phyloP scores from a whole-genome alignment of 208 protist species.

The Leishmania martiniquensis region DNA sequence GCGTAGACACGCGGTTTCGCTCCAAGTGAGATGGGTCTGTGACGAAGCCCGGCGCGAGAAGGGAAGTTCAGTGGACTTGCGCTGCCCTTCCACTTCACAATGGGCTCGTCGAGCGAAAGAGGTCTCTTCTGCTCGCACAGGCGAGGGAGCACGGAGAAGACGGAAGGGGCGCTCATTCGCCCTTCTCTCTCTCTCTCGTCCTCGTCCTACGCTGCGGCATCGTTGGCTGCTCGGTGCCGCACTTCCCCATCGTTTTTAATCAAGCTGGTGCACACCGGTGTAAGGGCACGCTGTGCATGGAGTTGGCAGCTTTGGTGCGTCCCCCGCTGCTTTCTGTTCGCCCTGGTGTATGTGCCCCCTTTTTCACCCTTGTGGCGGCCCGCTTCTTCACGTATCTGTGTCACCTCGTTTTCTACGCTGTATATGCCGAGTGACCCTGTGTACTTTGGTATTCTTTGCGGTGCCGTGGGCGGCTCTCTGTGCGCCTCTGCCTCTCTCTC shows the following conservation, averaged over 20 bases:
- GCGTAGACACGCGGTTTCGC: background rate
- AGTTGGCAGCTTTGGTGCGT: background rate
- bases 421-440: background rate
- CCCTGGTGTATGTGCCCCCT: background rate
- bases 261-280: too few relatives aligned
- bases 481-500: background rate
- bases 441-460: background rate
- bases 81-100: too few relatives aligned
- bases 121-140: too few relatives aligned
- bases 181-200: background rate
- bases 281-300: background rate
- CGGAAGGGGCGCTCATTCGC: too few relatives aligned
- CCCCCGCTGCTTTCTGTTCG: background rate
- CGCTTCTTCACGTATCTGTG: background rate
- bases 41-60: background rate
- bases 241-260: too few relatives aligned
- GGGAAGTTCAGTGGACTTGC: too few relatives aligned
- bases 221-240: background rate
- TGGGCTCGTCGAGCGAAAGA: too few relatives aligned
- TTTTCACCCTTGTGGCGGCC: background rate
- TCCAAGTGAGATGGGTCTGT: background rate
- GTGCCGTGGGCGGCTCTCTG: background rate
- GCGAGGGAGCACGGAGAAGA: too few relatives aligned
- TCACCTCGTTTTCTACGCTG: background rate
- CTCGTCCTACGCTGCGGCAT: background rate